Evolutionary conservation across 192 early-diverging fungal species (phyloP).

Genomic region (Coemansia sp.): DNA sequence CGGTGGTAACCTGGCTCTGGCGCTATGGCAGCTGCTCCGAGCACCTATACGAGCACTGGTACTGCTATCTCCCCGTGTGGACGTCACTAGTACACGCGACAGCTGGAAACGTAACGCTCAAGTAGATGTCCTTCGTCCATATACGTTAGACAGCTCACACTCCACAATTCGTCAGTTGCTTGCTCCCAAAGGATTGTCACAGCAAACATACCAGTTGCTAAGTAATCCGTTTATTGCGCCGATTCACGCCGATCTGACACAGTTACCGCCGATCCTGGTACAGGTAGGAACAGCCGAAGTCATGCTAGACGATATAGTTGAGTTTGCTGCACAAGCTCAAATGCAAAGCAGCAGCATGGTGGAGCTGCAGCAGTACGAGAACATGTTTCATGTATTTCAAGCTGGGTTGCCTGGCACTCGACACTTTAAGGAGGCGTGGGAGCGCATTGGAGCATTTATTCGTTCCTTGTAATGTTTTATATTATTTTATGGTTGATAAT

Average conservation of each 20-base stretch:
- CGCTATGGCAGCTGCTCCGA: slow-evolving; percentile 30
- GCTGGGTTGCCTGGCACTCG: slow-evolving; percentile 1
- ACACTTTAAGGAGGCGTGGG: slow-evolving; percentile 7
- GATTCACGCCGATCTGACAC: slow-evolving; percentile 14
- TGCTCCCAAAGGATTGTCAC: not conserved
- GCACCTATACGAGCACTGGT: slow-evolving; percentile 6
- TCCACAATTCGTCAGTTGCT: slow-evolving; percentile 14
- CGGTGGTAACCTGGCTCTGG: slow-evolving; percentile 45
- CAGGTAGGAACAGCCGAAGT: slow-evolving; percentile 36
- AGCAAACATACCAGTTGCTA: not conserved
- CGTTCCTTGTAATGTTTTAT: not conserved
- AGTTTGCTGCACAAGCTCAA: slow-evolving; percentile 22
- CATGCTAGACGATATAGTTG: slow-evolving; percentile 40
- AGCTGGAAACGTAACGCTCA: slow-evolving; percentile 18
- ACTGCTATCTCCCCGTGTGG: slow-evolving; percentile 40
- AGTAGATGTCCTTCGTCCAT: slow-evolving; percentile 14
- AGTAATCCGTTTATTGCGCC: slow-evolving; percentile 39
- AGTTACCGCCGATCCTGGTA: slow-evolving; percentile 36
- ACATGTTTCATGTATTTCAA: slow-evolving; percentile 47
- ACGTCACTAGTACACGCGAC: slow-evolving; percentile 14
- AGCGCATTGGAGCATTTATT: slow-evolving; percentile 16
- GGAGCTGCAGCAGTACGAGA: slow-evolving; percentile 15
- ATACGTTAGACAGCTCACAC: not conserved
- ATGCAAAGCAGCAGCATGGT: not conserved
- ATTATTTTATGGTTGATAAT: not conserved